A percentile compares a stretch with the other conserved stretches of the same genome.
phyloP scores from a whole-genome alignment of 345 rosid genomes.

The Dimocarpus longan region DNA sequence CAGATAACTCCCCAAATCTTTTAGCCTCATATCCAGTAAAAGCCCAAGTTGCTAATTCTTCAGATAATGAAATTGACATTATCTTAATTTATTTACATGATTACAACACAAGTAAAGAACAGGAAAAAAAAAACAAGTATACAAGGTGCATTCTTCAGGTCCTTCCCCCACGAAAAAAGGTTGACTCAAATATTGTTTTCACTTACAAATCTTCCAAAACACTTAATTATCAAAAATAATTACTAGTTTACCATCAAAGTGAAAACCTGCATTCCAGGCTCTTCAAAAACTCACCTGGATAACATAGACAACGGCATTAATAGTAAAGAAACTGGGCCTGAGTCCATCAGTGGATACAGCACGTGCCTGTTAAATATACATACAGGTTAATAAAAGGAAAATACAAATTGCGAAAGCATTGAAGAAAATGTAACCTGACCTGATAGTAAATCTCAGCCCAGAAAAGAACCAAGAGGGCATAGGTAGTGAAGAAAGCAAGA shows the following conservation, averaged over 20 bases:
- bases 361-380: conserved; percentile 63
- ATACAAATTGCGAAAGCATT: background rate
- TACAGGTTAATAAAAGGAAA: conserved; percentile 11
- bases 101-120: background rate
- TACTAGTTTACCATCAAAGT: no score
- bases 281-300: conserved; percentile 64
- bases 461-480: conserved; percentile 83
- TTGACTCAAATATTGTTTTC: no score
- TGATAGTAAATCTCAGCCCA: conserved; percentile 98
- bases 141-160: no score
- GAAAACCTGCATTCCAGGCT: no score
- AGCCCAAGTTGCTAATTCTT: background rate
- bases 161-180: no score
- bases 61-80: background rate
- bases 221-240: no score
- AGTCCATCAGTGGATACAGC: conserved; percentile 83
- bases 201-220: no score
- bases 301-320: conserved; percentile 70
- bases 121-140: background rate
- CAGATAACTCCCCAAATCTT: no score
- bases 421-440: conserved; percentile 36
- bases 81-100: background rate
- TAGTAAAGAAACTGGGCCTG: conserved; percentile 74
- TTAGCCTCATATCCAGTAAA: no score
- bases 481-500: conserved; percentile 90